phyloP scores from a whole-genome alignment of 495 filamentous ascomycete genomes.

The Neurospora sp. region DNA sequence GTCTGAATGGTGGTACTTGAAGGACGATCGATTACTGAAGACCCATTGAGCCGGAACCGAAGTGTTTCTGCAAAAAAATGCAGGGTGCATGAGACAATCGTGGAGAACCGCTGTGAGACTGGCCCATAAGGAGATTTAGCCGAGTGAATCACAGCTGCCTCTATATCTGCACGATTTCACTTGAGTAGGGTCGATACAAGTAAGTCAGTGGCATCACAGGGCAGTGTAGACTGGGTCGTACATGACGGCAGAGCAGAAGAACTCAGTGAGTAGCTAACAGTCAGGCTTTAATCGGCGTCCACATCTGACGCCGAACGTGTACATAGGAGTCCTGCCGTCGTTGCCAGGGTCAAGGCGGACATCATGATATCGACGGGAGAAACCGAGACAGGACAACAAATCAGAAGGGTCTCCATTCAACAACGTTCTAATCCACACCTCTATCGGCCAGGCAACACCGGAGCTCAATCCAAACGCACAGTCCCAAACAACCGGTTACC shows the following conservation, averaged over 20 bases:
- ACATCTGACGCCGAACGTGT: background rate
- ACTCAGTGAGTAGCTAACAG: background rate
- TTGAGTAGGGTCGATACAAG: too few relatives aligned
- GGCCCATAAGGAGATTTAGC: background rate
- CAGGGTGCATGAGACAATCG: background rate
- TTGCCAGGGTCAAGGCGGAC: background rate
- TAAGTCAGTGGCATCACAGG: too few relatives aligned
- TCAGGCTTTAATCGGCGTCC: background rate
- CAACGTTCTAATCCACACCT: background rate
- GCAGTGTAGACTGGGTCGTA: too few relatives aligned
- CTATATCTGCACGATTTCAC: background rate
- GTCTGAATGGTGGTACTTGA: background rate
- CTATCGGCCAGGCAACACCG: background rate
- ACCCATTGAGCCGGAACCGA: background rate
- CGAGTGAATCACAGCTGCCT: background rate
- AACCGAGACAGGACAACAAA: background rate
- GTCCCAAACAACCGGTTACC: constrained; percentile 54
- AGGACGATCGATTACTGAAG: background rate
- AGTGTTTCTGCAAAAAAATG: background rate
- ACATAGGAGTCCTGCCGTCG: background rate
- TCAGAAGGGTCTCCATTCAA: background rate
- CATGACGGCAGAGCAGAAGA: background rate
- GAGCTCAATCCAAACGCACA: constrained; percentile 17
- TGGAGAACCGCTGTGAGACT: background rate
- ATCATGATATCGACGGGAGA: background rate